Base-by-base conservation (phyloP, 1,139 yeast species). In the Suhomyces anneliseae region DNA sequence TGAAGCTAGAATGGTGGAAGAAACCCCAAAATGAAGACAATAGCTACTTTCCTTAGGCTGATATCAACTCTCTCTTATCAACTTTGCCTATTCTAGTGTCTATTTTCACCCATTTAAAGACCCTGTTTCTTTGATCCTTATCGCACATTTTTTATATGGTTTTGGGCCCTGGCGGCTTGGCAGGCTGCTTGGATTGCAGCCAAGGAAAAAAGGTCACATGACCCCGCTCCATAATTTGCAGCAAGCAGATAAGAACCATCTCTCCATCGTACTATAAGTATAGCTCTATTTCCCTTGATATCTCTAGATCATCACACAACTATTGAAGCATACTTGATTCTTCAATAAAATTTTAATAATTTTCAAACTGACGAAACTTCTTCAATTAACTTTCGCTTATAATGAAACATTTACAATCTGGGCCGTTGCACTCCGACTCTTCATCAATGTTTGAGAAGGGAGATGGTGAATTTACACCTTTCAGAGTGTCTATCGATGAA, bases 401-500 rank as follows among this genome's bases (percentile, higher is more conserved):
- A 24, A 34, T 35, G 27, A 40, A 33, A 27, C 38, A 33, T 27
- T 36, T 10, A 34, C 33, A 19, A 34, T 34, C 19, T 14, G 19
- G 36, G 19, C 36, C 24, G 8, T 14, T 19, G 32, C 4, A 9
- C n/a, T 29, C 32, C 4, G 32, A 29, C n/a, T 29, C 32, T 11
- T 29, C 32, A 9, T 14, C 38, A 8, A 27, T 12, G 38, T 29
- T 29, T 9, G 32, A 45, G 32, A 36, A 31, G 15, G 19, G n/a
- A 14, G 8, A 8, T 37, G 35, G 34, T 7, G 49, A 44, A 3
- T 45, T 47, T 31, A 38, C 33, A 5, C 48, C 63, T 3, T 60
- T 60, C 48, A 48, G 63, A 27, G 50, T 53, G 40, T 26, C 57
- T 2, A 49, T 54, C 5, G 42, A 49, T 6, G 40, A 44, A 34